These are phyloP conservation scores for Cadophora luteo-olivacea DNA, from an alignment of 2,329 filamentous ascomycete genomes.

Conservation along the genomic window DNA sequence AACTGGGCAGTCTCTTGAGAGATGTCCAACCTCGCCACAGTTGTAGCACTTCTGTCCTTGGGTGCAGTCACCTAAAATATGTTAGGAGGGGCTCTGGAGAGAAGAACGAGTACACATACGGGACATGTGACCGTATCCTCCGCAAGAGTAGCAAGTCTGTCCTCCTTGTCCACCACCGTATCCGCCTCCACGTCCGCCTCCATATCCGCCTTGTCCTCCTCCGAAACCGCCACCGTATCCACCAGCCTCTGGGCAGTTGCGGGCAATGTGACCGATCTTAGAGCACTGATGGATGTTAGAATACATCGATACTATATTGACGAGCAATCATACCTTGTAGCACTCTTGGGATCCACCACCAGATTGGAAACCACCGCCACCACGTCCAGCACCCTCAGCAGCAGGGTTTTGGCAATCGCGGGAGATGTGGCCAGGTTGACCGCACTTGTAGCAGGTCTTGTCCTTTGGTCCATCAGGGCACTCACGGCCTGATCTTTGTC, in stretches of 20 bases:
- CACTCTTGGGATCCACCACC: constrained; percentile 70
- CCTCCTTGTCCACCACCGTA: constrained; percentile 60
- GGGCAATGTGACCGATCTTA: constrained; percentile 94
- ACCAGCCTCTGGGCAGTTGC: constrained; percentile 78
- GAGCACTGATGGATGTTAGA: constrained; percentile 69
- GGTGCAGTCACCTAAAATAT: constrained; percentile 78
- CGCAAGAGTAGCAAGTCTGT: constrained; percentile 98
- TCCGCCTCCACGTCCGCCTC: constrained; percentile 41
- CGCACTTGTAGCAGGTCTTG: constrained; percentile 81
- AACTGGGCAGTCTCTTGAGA: constrained; percentile 84
- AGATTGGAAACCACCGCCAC: constrained; percentile 44
- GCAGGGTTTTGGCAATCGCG: constrained; percentile 64
- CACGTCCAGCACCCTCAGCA: constrained; percentile 42
- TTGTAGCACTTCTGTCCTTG: constrained; percentile 99
- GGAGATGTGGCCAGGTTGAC: constrained; percentile 86
- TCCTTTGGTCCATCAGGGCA: constrained; percentile 91
- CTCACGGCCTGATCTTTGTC: constrained; percentile 71
- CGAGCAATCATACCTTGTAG: constrained; percentile 69
- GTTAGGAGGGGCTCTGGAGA: constrained; percentile 20
- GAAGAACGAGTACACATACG: constrained; percentile 57
- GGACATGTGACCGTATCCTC: constrained; percentile 95
- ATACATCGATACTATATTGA: neutral
- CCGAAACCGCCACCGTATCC: constrained; percentile 52
- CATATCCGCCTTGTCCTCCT: constrained; percentile 48
- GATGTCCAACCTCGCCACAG: constrained; percentile 89